Percentiles rank a stretch among this genome's conserved stretches.
These are phyloP conservation scores for Aspergillus nidulans DNA, from an alignment of 495 filamentous ascomycete species.

Conservation along the genomic window DNA sequence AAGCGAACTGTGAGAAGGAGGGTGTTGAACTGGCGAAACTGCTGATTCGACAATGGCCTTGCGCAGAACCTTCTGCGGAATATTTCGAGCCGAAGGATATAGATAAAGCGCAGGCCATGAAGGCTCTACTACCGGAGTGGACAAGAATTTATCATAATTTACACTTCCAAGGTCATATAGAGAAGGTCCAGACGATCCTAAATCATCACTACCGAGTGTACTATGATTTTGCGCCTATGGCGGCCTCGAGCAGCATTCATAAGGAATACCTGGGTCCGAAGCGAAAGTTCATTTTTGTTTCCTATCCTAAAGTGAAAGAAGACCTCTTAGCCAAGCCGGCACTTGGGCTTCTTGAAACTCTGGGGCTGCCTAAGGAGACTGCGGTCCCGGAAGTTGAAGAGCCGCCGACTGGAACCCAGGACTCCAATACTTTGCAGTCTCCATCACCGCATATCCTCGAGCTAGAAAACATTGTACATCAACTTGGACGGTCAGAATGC, in stretches of 20 bases:
- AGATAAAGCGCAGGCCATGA: slow-evolving; percentile 30
- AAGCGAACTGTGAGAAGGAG: slow-evolving; percentile 20
- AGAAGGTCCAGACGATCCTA: slow-evolving; percentile 19
- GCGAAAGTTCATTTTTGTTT: not conserved
- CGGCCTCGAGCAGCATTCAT: not conserved
- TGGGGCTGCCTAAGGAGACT: not conserved
- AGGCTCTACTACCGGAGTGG: slow-evolving; percentile 46
- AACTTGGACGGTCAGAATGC: not conserved
- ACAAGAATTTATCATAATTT: slow-evolving; percentile 39
- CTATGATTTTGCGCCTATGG: not conserved
- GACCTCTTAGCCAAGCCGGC: not conserved
- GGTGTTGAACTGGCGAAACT: slow-evolving; percentile 25
- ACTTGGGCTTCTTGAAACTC: not conserved
- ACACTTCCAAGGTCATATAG: slow-evolving; percentile 39
- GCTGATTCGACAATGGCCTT: slow-evolving; percentile 37
- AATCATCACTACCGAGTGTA: not conserved
- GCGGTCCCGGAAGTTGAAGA: not conserved
- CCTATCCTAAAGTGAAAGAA: not conserved
- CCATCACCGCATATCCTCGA: not conserved
- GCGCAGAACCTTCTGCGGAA: slow-evolving; percentile 20
- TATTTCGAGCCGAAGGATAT: slow-evolving; percentile 24
- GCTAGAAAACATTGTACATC: not conserved
- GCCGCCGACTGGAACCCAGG: not conserved
- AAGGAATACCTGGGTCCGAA: not conserved
- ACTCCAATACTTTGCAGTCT: not conserved